Conservation (phyloP, 305 asterid species). For the Fraxinus albicans region DNA sequence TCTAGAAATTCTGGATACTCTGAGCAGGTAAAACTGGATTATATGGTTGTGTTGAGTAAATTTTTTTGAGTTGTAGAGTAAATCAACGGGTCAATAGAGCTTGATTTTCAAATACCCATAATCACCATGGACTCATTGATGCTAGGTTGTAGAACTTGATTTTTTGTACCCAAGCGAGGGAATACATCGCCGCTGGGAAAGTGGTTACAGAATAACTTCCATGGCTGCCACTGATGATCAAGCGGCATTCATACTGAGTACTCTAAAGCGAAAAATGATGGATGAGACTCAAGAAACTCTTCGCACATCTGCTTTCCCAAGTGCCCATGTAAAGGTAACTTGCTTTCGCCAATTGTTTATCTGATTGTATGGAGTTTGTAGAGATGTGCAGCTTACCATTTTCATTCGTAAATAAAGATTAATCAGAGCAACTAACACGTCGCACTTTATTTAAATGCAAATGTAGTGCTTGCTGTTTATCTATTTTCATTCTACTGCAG, state of each 20-base stretch:
- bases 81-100: not conserved
- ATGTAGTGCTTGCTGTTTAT: not conserved
- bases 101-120: not conserved
- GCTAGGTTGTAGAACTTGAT: constrained; percentile 76
- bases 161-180: constrained; percentile 83
- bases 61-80: not conserved
- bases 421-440: not conserved
- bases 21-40: constrained; percentile 56
- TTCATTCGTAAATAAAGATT: not conserved
- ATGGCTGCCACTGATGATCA: constrained; percentile 83
- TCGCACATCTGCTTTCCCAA: constrained; percentile 79
- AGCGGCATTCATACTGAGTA: constrained; percentile 69
- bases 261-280: constrained; percentile 64
- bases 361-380: not conserved
- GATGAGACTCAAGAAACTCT: constrained; percentile 85
- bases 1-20: constrained; percentile 76
- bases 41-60: not conserved
- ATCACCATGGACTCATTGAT: constrained; percentile 1
- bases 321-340: constrained; percentile 71
- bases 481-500: constrained; percentile 32
- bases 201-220: constrained; percentile 73
- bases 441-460: not conserved
- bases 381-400: not conserved
- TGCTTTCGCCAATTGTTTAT: not conserved
- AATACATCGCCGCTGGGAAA: constrained; percentile 77